Evolutionary conservation across 495 filamentous ascomycete species (phyloP).

Genomic region (Tuber microsphaerosporum): DNA sequence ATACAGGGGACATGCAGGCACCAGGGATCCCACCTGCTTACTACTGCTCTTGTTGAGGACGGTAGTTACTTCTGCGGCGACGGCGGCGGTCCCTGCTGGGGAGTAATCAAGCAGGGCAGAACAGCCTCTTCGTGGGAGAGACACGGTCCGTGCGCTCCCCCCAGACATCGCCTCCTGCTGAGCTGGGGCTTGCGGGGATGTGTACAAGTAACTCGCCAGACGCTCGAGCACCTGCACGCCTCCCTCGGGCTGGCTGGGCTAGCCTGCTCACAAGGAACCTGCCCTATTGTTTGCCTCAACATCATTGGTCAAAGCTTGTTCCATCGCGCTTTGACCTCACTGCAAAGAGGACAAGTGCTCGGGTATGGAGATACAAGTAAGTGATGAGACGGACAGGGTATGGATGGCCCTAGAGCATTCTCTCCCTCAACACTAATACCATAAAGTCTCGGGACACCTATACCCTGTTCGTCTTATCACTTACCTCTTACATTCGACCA

Average conservation of each 20-base stretch:
- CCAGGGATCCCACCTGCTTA: not conserved
- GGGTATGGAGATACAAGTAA: no score
- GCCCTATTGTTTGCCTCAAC: not conserved
- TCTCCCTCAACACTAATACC: no score
- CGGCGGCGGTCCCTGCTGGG: not conserved
- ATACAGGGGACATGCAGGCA: not conserved
- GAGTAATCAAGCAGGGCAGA: not conserved
- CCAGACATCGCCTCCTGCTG: not conserved
- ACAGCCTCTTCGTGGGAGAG: not conserved
- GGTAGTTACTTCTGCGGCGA: not conserved
- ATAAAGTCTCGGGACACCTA: no score
- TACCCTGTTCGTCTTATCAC: no score
- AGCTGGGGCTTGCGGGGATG: not conserved
- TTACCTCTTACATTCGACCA: no score
- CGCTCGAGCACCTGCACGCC: not conserved
- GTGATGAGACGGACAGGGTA: no score
- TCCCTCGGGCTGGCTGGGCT: not conserved
- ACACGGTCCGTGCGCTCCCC: slow-evolving; percentile 1
- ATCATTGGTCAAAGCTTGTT: not conserved
- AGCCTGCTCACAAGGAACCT: not conserved
- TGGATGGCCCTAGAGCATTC: no score
- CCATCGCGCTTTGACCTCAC: not conserved
- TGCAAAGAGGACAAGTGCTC: not conserved
- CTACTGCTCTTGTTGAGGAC: not conserved
- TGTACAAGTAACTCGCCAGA: not conserved